A percentile compares a stretch with the other conserved stretches of the same genome.
These are phyloP conservation scores for Oryza meridionalis DNA, from an alignment of 176 grass and related monocot species.

Conservation along the genomic window DNA sequence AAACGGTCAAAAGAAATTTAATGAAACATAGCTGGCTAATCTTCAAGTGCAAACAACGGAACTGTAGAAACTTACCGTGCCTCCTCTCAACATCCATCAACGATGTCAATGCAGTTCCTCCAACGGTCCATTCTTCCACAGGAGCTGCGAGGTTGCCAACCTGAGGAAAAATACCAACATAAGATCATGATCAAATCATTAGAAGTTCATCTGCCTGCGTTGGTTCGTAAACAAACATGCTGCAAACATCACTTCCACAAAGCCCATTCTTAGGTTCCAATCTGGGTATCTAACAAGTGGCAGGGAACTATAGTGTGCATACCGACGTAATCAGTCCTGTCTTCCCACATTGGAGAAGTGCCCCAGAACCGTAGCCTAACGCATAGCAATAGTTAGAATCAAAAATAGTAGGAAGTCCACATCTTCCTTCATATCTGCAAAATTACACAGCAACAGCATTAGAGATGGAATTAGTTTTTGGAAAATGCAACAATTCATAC, in stretches of 20 bases:
- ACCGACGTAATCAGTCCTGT: constrained; percentile 97
- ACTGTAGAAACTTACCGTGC: constrained; percentile 69
- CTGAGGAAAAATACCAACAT: constrained; percentile 37
- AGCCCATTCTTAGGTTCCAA: background rate
- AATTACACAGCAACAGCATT: constrained; percentile 24
- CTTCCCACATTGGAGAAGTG: constrained; percentile 79
- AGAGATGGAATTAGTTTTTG: background rate
- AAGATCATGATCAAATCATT: constrained; percentile 12
- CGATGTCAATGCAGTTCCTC: constrained; percentile 93
- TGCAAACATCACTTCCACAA: background rate
- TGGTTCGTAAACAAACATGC: background rate
- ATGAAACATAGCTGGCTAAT: background rate
- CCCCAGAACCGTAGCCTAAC: constrained; percentile 82
- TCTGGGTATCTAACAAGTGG: constrained; percentile 9
- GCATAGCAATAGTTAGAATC: constrained; percentile 95
- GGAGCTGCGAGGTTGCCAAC: constrained; percentile 86
- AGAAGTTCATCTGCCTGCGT: background rate
- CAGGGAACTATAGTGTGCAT: constrained; percentile 33
- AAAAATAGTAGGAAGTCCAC: constrained; percentile 94
- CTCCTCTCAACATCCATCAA: constrained; percentile 99
- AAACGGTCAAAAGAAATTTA: background rate
- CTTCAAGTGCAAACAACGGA: background rate
- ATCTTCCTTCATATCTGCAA: constrained; percentile 96
- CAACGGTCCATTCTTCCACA: constrained; percentile 94
- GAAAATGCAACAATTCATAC: background rate